These are phyloP conservation scores for Exophiala xenobiotica DNA, from an alignment of 2,329 filamentous ascomycete species.

Conservation along the genomic window DNA sequence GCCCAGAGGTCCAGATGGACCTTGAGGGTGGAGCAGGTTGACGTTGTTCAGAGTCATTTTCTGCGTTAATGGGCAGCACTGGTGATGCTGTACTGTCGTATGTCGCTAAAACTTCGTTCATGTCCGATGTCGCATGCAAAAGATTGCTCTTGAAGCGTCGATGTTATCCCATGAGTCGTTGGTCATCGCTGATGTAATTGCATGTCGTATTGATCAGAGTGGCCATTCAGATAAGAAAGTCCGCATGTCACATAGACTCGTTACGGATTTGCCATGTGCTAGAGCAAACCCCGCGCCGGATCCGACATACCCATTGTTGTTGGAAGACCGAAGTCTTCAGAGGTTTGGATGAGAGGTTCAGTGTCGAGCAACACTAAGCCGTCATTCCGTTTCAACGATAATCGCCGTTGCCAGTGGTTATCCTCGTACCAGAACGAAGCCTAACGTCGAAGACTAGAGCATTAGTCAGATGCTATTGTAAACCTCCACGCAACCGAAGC, in stretches of 20 bases:
- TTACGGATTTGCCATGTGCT: constrained; percentile 34
- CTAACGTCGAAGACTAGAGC: constrained; percentile 79
- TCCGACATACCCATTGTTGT: constrained; percentile 31
- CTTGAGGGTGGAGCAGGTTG: constrained; percentile 13
- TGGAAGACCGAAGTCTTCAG: constrained; percentile 20
- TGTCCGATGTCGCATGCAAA: constrained; percentile 24
- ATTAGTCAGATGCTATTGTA: constrained; percentile 78
- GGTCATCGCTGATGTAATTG: constrained; percentile 18
- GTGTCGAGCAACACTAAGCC: constrained; percentile 35
- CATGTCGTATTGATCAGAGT: constrained; percentile 23
- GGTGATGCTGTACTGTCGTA: constrained; percentile 23
- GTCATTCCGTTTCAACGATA: constrained; percentile 55
- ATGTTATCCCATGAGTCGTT: constrained; percentile 11
- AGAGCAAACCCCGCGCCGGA: constrained; percentile 33
- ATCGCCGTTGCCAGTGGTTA: constrained; percentile 51
- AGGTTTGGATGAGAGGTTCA: constrained; percentile 23
- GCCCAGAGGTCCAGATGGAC: constrained; percentile 9
- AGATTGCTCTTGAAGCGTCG: constrained; percentile 14
- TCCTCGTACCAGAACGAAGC: constrained; percentile 80
- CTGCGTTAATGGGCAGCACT: constrained; percentile 19
- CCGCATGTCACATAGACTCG: constrained; percentile 21
- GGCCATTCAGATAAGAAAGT: constrained; percentile 22
- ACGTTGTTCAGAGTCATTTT: constrained; percentile 4
- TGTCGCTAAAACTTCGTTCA: constrained; percentile 24
- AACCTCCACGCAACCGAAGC: constrained; percentile 74